phyloP scores from a whole-genome alignment of 2,329 filamentous ascomycete genomes.

The Paraphaeosphaeria sporulosa region DNA sequence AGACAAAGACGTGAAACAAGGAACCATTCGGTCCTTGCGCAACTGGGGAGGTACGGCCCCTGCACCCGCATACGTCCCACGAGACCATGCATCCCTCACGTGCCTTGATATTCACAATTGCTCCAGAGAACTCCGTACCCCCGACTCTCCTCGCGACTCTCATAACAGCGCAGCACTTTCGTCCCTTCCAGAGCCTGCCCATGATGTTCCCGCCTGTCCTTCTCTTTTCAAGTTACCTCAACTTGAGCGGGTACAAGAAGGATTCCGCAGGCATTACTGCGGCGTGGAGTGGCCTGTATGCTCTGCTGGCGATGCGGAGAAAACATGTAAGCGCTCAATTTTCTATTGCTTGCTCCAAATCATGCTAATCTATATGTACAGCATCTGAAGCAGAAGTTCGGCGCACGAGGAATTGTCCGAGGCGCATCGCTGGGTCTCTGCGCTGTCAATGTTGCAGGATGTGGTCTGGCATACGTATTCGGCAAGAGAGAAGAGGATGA shows the following conservation, averaged over 20 bases:
- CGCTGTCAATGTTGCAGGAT: slow-evolving; percentile 58
- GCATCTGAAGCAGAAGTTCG: slow-evolving; percentile 57
- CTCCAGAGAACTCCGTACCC: slow-evolving; percentile 68
- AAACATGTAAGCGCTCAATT: slow-evolving; percentile 50
- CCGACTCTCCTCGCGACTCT: slow-evolving; percentile 71
- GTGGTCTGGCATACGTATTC: slow-evolving; percentile 62
- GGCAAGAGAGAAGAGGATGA: slow-evolving; percentile 52
- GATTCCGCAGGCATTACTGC: slow-evolving; percentile 70
- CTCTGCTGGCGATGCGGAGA: slow-evolving; percentile 67
- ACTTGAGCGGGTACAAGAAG: slow-evolving; percentile 67
- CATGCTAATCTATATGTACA: slow-evolving; percentile 23
- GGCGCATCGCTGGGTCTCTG: slow-evolving; percentile 61
- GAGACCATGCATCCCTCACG: slow-evolving; percentile 19
- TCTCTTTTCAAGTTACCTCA: slow-evolving; percentile 71
- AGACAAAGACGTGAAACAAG: slow-evolving; percentile 45
- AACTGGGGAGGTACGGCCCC: slow-evolving; percentile 60
- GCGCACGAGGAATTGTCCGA: slow-evolving; percentile 59
- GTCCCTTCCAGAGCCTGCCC: slow-evolving; percentile 70
- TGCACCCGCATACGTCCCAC: background rate
- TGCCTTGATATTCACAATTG: slow-evolving; percentile 23
- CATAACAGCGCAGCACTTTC: slow-evolving; percentile 70
- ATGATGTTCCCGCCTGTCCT: slow-evolving; percentile 73
- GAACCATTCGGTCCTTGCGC: slow-evolving; percentile 54
- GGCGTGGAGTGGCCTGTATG: slow-evolving; percentile 70
- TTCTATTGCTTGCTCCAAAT: background rate